phyloP scores from a whole-genome alignment of 306 rosid genomes.

The Vicia villosa region DNA sequence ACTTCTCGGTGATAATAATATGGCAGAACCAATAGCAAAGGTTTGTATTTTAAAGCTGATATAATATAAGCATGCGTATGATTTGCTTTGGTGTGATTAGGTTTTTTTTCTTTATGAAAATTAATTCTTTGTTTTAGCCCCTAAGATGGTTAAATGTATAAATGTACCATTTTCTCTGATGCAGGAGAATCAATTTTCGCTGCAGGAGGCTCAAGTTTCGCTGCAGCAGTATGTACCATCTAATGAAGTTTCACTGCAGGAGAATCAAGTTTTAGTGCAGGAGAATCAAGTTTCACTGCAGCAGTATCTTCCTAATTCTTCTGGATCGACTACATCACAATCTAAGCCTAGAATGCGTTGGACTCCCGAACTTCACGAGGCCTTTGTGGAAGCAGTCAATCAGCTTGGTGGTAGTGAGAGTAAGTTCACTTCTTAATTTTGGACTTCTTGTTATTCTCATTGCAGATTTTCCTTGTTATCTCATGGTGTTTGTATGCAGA shows the following conservation, averaged over 20 bases:
- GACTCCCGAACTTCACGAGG: conserved; percentile 96
- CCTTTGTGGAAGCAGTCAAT: conserved; percentile 92
- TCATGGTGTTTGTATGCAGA: conserved; percentile 50
- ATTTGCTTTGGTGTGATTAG: conserved; percentile 16
- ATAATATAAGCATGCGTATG: neutral
- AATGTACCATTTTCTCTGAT: conserved; percentile 41
- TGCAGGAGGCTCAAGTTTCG: conserved; percentile 41
- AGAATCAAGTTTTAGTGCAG: too few relatives aligned
- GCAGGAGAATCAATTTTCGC: conserved; percentile 50
- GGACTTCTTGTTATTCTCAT: conserved; percentile 8
- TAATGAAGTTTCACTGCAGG: too few relatives aligned
- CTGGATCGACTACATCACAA: conserved; percentile 53
- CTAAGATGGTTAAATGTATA: conserved; percentile 30
- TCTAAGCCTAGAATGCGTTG: conserved; percentile 91
- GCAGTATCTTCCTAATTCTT: conserved; percentile 47
- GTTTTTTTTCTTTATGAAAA: neutral
- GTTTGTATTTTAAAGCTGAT: conserved; percentile 45
- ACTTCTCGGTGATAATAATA: conserved; percentile 53
- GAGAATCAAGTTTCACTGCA: conserved; percentile 25
- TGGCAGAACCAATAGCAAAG: conserved; percentile 54
- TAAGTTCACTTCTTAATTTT: conserved; percentile 44
- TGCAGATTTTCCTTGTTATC: conserved; percentile 14
- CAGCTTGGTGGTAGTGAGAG: conserved; percentile 91
- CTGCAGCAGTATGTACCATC: conserved; percentile 34
- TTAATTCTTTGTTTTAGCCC: neutral